Percentiles rank a stretch among this genome's conserved stretches.
These are phyloP conservation scores for Corynespora cassiicola DNA, from an alignment of 2,329 filamentous ascomycete species.

Conservation along the genomic window DNA sequence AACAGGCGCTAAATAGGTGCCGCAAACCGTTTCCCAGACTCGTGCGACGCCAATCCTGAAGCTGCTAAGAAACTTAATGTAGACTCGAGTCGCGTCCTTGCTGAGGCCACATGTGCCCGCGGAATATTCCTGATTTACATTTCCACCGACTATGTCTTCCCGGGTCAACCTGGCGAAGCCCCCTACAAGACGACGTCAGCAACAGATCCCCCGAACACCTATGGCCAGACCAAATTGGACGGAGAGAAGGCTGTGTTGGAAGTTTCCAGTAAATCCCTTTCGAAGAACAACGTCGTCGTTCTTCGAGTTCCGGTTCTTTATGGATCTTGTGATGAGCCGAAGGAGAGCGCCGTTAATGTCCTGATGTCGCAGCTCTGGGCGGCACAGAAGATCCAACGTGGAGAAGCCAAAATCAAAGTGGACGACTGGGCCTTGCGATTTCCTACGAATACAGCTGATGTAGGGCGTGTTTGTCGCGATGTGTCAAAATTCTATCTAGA, in stretches of 20 bases:
- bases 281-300: slow-evolving; percentile 58
- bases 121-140: slow-evolving; percentile 75
- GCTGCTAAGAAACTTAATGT: slow-evolving; percentile 78
- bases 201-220: slow-evolving; percentile 78
- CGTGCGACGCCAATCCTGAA: slow-evolving; percentile 79
- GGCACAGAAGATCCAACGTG: slow-evolving; percentile 63
- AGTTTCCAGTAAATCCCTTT: slow-evolving; percentile 49
- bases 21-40: slow-evolving; percentile 86
- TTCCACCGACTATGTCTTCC: slow-evolving; percentile 83
- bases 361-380: slow-evolving; percentile 80
- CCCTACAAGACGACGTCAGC: slow-evolving; percentile 74
- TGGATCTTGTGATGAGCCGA: slow-evolving; percentile 69
- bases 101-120: slow-evolving; percentile 67
- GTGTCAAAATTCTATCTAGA: slow-evolving; percentile 70
- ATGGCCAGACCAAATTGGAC: slow-evolving; percentile 75
- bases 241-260: slow-evolving; percentile 75
- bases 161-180: slow-evolving; percentile 77
- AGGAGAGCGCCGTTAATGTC: slow-evolving; percentile 83
- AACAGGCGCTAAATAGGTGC: slow-evolving; percentile 65
- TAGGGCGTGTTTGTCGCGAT: slow-evolving; percentile 79
- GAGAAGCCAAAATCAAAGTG: slow-evolving; percentile 70
- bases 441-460: slow-evolving; percentile 88
- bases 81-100: slow-evolving; percentile 71
- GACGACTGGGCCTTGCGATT: slow-evolving; percentile 86
- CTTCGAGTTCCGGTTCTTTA: slow-evolving; percentile 86